Conservation (phyloP, 2,329 filamentous ascomycete genomes). For the Alternaria gaisen region DNA sequence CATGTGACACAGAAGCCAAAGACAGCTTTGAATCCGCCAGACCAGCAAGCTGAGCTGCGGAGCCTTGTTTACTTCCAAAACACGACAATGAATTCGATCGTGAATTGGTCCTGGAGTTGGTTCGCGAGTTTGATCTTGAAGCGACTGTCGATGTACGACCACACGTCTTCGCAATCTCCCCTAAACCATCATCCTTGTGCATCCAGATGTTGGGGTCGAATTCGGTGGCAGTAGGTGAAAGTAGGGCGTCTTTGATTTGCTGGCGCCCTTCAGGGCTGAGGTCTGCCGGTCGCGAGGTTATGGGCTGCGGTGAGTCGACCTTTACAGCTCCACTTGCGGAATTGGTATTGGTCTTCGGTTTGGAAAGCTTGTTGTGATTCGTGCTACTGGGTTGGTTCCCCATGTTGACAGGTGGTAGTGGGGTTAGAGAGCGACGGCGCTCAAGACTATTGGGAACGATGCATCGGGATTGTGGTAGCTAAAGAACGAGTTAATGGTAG, state of each 20-base stretch:
- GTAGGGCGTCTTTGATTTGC: conserved; percentile 40
- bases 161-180: conserved; percentile 35
- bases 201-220: conserved; percentile 23
- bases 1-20: conserved; percentile 40
- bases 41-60: conserved; percentile 35
- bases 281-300: conserved; percentile 37
- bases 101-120: conserved; percentile 25
- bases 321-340: conserved; percentile 29
- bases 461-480: conserved; percentile 27
- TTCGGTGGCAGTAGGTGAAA: conserved; percentile 40
- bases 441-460: conserved; percentile 14
- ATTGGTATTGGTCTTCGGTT: conserved; percentile 50
- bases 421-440: conserved; percentile 33
- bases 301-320: conserved; percentile 33
- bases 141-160: conserved; percentile 35
- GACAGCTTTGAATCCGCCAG: conserved; percentile 42
- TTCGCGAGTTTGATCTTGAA: conserved; percentile 40
- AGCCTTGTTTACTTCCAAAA: conserved; percentile 32
- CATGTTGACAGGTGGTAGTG: conserved; percentile 33
- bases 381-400: conserved; percentile 41
- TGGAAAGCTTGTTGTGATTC: conserved; percentile 43
- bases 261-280: conserved; percentile 39
- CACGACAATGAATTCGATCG: conserved; percentile 40
- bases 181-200: conserved; percentile 30
- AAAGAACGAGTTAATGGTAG: conserved; percentile 15